phyloP scores from a whole-genome alignment of 2,329 filamentous ascomycete species.

The Colletotrichum lupini region DNA sequence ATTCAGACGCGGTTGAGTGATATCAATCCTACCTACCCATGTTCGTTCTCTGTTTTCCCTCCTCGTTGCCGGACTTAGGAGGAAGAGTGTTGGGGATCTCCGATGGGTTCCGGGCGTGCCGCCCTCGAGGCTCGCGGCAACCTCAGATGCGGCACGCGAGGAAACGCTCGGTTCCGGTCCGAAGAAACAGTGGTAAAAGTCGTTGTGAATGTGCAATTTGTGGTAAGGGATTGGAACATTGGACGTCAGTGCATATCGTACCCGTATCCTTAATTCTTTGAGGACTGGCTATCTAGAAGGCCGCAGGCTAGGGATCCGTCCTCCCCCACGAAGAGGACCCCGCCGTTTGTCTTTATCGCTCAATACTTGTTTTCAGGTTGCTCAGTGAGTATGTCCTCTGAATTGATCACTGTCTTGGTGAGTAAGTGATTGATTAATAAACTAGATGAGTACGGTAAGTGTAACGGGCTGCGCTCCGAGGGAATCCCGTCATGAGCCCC shows the following conservation, averaged over 20 bases:
- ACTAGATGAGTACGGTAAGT: too few relatives aligned
- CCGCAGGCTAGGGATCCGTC: neutral
- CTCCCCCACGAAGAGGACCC: neutral
- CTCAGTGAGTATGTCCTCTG: too few relatives aligned
- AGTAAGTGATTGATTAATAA: too few relatives aligned
- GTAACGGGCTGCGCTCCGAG: too few relatives aligned
- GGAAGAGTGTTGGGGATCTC: constrained; percentile 20
- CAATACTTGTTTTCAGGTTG: too few relatives aligned
- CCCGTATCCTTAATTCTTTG: neutral
- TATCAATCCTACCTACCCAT: neutral
- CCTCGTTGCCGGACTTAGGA: neutral
- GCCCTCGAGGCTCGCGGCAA: neutral
- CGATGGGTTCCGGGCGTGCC: constrained; percentile 1
- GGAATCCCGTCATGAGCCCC: too few relatives aligned
- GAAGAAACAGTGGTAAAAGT: neutral
- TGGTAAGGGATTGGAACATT: neutral
- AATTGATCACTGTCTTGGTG: too few relatives aligned
- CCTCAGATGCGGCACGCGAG: neutral
- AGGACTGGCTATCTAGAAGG: neutral
- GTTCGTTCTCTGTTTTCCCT: neutral
- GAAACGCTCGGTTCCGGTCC: neutral
- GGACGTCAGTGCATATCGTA: neutral
- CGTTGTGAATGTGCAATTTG: neutral
- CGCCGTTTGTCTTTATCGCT: too few relatives aligned
- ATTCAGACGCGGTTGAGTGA: neutral